A percentile compares a stretch with the other conserved stretches of the same genome.
These are phyloP conservation scores for Calycina herbarum DNA, from an alignment of 2,329 filamentous ascomycete species.

Conservation along the genomic window DNA sequence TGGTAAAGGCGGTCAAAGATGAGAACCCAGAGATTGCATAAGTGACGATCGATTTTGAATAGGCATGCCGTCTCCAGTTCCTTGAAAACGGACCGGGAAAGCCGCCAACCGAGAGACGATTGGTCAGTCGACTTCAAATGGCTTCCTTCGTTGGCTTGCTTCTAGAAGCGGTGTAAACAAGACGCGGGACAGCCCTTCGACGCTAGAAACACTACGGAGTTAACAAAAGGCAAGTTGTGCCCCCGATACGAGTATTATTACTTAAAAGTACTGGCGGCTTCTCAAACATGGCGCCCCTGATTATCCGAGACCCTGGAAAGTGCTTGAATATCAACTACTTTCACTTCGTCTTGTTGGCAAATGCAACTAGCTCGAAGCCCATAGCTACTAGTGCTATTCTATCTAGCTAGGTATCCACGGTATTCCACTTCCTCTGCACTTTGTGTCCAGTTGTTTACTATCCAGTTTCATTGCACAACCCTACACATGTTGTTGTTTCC, in stretches of 20 bases:
- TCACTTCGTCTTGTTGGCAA: background rate
- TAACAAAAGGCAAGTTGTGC: no score
- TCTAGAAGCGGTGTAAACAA: no score
- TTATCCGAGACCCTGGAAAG: background rate
- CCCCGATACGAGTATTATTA: no score
- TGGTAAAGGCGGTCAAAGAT: constrained; percentile 51
- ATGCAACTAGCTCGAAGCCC: background rate
- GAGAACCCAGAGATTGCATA: constrained; percentile 38
- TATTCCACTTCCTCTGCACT: background rate
- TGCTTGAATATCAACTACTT: background rate
- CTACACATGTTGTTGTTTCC: no score
- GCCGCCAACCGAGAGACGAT: background rate
- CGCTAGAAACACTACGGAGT: no score
- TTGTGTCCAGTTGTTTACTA: background rate
- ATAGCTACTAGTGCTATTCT: background rate
- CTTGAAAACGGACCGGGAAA: constrained; percentile 1
- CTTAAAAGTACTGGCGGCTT: background rate
- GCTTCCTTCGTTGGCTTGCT: background rate
- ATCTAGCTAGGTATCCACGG: background rate
- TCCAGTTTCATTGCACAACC: no score
- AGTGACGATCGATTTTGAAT: background rate
- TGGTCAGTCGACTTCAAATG: background rate
- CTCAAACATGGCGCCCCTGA: background rate
- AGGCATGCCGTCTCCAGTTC: background rate
- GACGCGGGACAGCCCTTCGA: no score